Base-by-base conservation (phyloP, 495 filamentous ascomycete species). In the Aspergillus hancockii region DNA sequence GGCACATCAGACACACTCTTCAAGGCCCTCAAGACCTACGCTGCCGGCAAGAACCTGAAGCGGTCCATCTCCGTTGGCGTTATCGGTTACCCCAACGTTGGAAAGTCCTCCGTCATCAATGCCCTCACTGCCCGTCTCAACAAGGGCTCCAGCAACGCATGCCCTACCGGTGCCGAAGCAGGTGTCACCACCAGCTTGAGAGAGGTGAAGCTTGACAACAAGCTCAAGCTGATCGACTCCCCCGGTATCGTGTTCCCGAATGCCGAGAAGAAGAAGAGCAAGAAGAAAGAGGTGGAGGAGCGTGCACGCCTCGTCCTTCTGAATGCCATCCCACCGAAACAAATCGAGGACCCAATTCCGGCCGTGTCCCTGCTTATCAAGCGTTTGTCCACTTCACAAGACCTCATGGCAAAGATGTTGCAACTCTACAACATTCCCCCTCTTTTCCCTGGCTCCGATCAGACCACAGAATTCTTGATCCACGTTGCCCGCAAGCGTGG, bases 61-160 rank as follows among this genome's bases (percentile, higher is more conserved):
- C 88, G 93, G 49, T 87, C 93, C 53, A 86, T 94, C 68, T 91
- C 88, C 46, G 93, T 98, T 55, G 93, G 93, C 63, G 88, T 98
- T 49, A 93, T 98, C 67, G 93, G 93, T 43, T 97, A 97, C 76
- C 93, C 93, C 59, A 98, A 98, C 74, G 93, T 97, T 60, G 93
- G 93, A 71, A 98, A 98, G 75, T 96, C 91, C 16, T 96, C 92
- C 49, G 90, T 98, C 61, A 96, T 98, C 83, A 98, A 98, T 71
- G 89, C 91, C 9, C 87, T 98, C 36, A 89, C 89, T 5, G 87
- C 90, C 32, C 88, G 91, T 47, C 76, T 97, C 32, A 88, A 90
- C 61, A 85, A 87, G 58, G 78, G 81, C 40, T 77, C 77, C 56
- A 79, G 74, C 69, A 82, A 84, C 21, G 90, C 91, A 31, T 96